phyloP scores from a whole-genome alignment of 768 basidiomycete genomes.

The Imleria badia region DNA sequence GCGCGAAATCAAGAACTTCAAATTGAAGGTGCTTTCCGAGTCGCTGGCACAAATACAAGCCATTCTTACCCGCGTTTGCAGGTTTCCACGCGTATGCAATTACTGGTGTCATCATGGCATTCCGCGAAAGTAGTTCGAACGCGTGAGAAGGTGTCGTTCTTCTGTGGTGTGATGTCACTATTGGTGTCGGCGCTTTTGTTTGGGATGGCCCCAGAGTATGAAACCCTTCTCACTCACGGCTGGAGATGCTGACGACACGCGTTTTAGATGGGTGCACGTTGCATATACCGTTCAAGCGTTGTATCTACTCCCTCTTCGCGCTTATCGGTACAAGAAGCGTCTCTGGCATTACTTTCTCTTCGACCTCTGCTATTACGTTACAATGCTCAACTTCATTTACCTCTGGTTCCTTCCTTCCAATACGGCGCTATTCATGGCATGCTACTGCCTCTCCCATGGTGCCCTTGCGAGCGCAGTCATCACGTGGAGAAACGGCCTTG shows the following conservation, averaged over 20 bases:
- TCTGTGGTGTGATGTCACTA: slow-evolving; percentile 90
- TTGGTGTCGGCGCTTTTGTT: slow-evolving; percentile 83
- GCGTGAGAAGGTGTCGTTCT: slow-evolving; percentile 85
- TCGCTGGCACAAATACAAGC: background rate
- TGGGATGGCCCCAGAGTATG: slow-evolving; percentile 83
- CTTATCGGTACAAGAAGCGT: slow-evolving; percentile 87
- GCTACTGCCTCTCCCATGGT: slow-evolving; percentile 91
- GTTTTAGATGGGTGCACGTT: slow-evolving; percentile 78
- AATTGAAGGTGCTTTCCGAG: slow-evolving; percentile 62
- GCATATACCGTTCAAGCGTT: slow-evolving; percentile 77
- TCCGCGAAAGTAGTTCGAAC: slow-evolving; percentile 85
- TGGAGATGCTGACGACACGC: slow-evolving; percentile 9
- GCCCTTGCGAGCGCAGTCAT: slow-evolving; percentile 92
- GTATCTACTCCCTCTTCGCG: slow-evolving; percentile 80
- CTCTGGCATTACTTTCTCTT: slow-evolving; percentile 95
- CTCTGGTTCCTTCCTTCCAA: slow-evolving; percentile 87
- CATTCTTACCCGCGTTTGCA: slow-evolving; percentile 32
- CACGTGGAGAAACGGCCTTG: slow-evolving; percentile 97
- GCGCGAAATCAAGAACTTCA: slow-evolving; percentile 82
- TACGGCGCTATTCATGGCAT: slow-evolving; percentile 80
- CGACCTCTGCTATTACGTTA: slow-evolving; percentile 92
- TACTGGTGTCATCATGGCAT: slow-evolving; percentile 84
- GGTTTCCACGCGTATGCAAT: slow-evolving; percentile 79
- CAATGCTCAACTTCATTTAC: slow-evolving; percentile 86
- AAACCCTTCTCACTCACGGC: slow-evolving; percentile 1